A percentile compares a stretch with the other conserved stretches of the same genome.
These are phyloP conservation scores for Paramecium pentaurelia DNA, from an alignment of 73 alveolate genomes.

Conservation along the genomic window DNA sequence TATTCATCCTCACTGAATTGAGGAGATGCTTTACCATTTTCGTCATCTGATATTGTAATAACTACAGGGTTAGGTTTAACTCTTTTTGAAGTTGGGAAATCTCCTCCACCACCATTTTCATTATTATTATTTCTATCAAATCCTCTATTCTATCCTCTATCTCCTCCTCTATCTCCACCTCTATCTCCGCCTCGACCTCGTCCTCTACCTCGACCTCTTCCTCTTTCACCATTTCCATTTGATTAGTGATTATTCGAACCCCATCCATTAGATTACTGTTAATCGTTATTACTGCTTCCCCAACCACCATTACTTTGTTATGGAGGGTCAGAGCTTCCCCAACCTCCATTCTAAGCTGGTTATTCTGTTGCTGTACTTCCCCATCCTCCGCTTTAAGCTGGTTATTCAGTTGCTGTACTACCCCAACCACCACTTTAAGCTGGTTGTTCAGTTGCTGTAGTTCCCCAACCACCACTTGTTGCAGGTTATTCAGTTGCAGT, in stretches of 20 bases:
- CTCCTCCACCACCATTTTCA: neutral
- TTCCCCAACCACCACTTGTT: neutral
- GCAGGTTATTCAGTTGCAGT: constrained; percentile 3
- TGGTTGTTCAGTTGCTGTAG: neutral
- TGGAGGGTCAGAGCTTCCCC: neutral
- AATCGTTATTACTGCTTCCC: neutral
- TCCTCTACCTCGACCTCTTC: constrained; percentile 24
- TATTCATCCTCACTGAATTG: constrained; percentile 17
- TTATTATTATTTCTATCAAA: neutral
- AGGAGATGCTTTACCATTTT: neutral
- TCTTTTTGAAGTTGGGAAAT: neutral
- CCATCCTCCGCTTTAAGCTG: neutral
- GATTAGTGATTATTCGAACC: neutral
- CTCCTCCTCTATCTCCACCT: constrained; percentile 36
- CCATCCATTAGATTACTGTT: neutral
- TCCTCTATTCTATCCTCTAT: neutral
- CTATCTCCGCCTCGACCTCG: constrained; percentile 18
- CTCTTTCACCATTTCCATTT: constrained; percentile 11
- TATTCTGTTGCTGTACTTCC: neutral
- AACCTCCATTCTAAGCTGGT: neutral
- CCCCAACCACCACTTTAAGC: neutral
- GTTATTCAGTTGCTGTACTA: neutral
- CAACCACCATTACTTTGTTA: neutral
- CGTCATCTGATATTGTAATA: constrained; percentile 20
- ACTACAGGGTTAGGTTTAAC: neutral